Base-by-base conservation (phyloP, 2,329 filamentous ascomycete species). In the Periconia sp. region DNA sequence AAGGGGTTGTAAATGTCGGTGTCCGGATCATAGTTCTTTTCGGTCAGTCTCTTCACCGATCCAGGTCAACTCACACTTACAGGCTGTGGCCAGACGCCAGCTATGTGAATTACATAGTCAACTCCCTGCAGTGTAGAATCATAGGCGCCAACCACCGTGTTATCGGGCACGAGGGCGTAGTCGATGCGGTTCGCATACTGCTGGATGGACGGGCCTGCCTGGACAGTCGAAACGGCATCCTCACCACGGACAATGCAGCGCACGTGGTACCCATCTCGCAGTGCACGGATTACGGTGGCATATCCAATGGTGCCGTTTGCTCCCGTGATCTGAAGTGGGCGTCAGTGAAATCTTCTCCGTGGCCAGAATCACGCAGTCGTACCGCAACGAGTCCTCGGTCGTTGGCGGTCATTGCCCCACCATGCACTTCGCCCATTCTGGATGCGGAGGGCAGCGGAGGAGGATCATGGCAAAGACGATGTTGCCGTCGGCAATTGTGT, bases 221-320 rank as follows among this genome's bases (percentile, higher is more conserved):
- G 50, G 36, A 69, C 57, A 4, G 37, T 43, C 12, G 41, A 40
- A 17, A 68, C 56, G 3, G 61, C 63, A n/a, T 52, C 48, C 40
- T 57, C 40, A 11, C 59, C 56, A 7, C 65, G 62, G 1, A 69
- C 57, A 23, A 69, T 51, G 40, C 64, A 68, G 11, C 64, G 64
- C 7, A 69, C 65, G 8, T 57, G 57, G 36, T 67, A 67, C 11
- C 61, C 60, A 3, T 15, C 48, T 3, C 50, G 47, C 2, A 68
- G 43, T 5, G 64, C 64, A 30, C 65, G 50, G 1, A 63, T 35
- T 4, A 57, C 51, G 29, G 54, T 63, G 9, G 56, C 56, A 33
- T 67, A 68, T 10, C 65, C 65, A 18, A 68, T 68, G 4, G 61
- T 65, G 25, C 65, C 64, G 35, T 69, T 69, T 24, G 62, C 61